Percentiles rank a stretch among this genome's conserved stretches.
Evolutionary conservation across 495 filamentous ascomycete genomes (phyloP).

Genomic region (Bathelium albidoporum): DNA sequence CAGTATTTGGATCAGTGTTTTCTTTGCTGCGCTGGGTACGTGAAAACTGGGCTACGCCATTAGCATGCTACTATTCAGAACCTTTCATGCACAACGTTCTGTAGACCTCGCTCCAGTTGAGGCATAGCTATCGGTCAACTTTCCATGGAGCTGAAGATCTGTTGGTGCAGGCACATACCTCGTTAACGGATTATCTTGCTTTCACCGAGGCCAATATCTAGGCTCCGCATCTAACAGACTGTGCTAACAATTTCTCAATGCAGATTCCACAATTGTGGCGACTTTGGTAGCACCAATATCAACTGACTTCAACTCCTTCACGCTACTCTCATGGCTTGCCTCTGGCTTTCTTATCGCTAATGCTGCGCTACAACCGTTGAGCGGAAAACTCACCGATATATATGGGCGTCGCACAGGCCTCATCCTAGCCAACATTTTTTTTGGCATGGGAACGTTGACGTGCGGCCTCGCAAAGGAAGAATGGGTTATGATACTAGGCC

Average conservation of each 20-base stretch:
- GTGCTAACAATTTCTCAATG: neutral
- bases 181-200: too few relatives aligned
- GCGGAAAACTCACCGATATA: constrained; percentile 80
- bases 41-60: neutral
- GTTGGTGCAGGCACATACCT: too few relatives aligned
- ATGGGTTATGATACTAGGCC: constrained; percentile 63
- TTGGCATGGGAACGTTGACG: constrained; percentile 71
- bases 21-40: constrained; percentile 64
- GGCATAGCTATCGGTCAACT: too few relatives aligned
- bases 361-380: constrained; percentile 76
- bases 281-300: constrained; percentile 81
- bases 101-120: too few relatives aligned
- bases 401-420: constrained; percentile 70
- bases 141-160: too few relatives aligned
- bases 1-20: constrained; percentile 65
- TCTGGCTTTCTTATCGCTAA: constrained; percentile 85
- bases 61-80: neutral
- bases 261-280: constrained; percentile 73
- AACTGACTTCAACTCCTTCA: constrained; percentile 70
- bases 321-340: constrained; percentile 83
- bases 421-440: constrained; percentile 68
- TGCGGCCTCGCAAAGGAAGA: constrained; percentile 69
- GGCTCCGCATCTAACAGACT: neutral
- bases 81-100: neutral
- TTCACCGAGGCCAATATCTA: neutral